Evolutionary conservation across 2,329 filamentous ascomycete species (phyloP), one percentile per base, ranked within the genome.

Genomic region (Achaetomium macrosporum): DNA sequence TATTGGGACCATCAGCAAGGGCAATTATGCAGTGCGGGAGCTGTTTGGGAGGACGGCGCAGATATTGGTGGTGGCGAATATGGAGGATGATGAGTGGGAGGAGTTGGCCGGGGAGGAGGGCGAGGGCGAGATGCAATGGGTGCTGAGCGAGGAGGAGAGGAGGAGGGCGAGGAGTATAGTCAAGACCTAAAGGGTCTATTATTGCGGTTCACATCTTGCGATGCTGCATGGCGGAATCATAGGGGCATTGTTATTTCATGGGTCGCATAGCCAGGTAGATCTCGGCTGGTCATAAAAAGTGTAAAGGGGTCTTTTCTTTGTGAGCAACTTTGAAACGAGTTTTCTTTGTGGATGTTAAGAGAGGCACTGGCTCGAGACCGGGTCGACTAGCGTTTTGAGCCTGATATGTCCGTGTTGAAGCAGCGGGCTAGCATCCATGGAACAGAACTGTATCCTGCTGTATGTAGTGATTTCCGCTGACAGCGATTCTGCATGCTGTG

Each of bases 61-160:
- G 75, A 85, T 96, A 62, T 82, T 87, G 53, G 82, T 95, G 75
- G 82, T 96, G 15, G 84, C 92, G 66, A 92, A 91, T 61, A 95
- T 96, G 90, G 91, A 96, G 66, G 88, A 93, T 33, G 91, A 96
- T 53, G 92, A 96, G 70, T 96, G 90, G 88, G 88, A 92, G 44
- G 90, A 93, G 68, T 69, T 91, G 37, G 67, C 71, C 37, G 64
- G 69, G 7, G 71, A 76, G 39, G 70, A 75, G 31, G 76, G 73
- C 35, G 70, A 83, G 12, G 84, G 81, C 46, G 86, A 81, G 11
- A 82, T 93, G 64, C 76, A 78, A 47, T 90, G 87, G 87, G 78
- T 85, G 42, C 63, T 91, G 57, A 85, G 77, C 54, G 77, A 78
- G 40, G 88, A 91, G 53, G 90, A 95, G 72, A 82, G 87, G 66